These are phyloP conservation scores for Rhodamnia rubescens DNA, from an alignment of 345 rosid species.

Conservation along the genomic window DNA sequence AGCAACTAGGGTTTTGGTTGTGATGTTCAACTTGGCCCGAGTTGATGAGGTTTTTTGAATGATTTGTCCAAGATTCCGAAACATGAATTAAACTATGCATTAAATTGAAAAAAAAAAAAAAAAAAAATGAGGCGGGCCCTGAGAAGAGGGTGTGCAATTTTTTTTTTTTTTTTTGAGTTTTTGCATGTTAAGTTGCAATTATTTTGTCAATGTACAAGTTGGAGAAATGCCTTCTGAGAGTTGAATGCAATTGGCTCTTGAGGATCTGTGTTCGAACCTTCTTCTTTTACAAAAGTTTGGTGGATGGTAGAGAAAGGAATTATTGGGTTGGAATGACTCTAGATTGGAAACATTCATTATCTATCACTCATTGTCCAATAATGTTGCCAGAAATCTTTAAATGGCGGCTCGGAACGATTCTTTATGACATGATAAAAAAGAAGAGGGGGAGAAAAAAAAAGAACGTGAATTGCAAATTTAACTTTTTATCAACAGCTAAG, in stretches of 20 bases:
- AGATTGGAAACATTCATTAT: background rate
- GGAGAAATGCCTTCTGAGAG: background rate
- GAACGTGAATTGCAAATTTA: background rate
- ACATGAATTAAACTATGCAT: background rate
- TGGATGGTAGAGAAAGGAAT: background rate
- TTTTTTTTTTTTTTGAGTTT: too few species aligned
- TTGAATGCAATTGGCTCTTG: background rate
- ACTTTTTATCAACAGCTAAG: background rate
- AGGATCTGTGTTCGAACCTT: background rate
- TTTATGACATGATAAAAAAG: background rate
- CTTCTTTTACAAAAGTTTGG: background rate
- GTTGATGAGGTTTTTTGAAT: background rate
- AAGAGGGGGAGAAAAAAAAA: background rate
- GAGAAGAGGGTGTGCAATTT: background rate
- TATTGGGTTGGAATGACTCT: background rate
- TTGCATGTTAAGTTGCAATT: background rate
- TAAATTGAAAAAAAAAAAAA: background rate
- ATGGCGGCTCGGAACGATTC: accelerated
- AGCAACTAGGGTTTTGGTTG: background rate
- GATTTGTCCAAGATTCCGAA: background rate
- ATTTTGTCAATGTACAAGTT: background rate
- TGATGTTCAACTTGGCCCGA: background rate
- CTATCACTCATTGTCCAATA: accelerated
- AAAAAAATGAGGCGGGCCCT: background rate
- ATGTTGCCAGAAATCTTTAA: background rate